Conservation (phyloP, 2,329 filamentous ascomycete genomes). For the Fusarium decemcellulare region DNA sequence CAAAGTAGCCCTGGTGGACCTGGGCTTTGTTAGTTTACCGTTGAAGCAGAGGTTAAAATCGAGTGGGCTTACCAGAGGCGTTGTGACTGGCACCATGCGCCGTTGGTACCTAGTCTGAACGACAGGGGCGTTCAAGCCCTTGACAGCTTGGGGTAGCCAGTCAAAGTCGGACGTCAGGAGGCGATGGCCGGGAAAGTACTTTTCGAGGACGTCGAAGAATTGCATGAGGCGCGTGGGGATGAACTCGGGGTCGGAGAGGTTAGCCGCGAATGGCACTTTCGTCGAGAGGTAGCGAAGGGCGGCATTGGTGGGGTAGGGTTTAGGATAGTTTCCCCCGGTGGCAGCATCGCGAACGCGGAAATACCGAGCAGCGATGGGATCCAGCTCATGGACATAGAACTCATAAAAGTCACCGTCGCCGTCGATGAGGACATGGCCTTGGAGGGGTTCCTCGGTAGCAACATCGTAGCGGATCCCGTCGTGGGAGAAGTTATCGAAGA, state of each 20-base stretch:
- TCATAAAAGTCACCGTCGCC: slow-evolving; percentile 91
- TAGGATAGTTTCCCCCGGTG: slow-evolving; percentile 73
- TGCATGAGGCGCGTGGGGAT: slow-evolving; percentile 96
- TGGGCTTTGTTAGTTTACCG: slow-evolving; percentile 52
- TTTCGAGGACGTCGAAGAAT: slow-evolving; percentile 92
- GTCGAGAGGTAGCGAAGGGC: slow-evolving; percentile 73
- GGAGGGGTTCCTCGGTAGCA: slow-evolving; percentile 83
- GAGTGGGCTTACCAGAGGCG: slow-evolving; percentile 79
- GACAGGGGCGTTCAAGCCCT: slow-evolving; percentile 91
- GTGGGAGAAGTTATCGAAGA: slow-evolving; percentile 98
- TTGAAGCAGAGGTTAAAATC: neutral
- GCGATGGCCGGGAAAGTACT: slow-evolving; percentile 90
- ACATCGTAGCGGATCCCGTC: slow-evolving; percentile 94
- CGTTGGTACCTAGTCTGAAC: slow-evolving; percentile 95
- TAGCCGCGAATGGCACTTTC: slow-evolving; percentile 78
- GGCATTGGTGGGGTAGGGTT: slow-evolving; percentile 69
- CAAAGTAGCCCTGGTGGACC: slow-evolving; percentile 99
- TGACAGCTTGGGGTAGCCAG: slow-evolving; percentile 84
- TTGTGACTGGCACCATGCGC: slow-evolving; percentile 89
- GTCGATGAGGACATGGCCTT: slow-evolving; percentile 91
- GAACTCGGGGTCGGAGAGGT: slow-evolving; percentile 89
- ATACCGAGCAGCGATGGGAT: slow-evolving; percentile 87
- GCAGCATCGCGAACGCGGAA: slow-evolving; percentile 88
- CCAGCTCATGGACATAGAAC: slow-evolving; percentile 86
- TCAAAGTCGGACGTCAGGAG: slow-evolving; percentile 94